phyloP scores from a whole-genome alignment of 208 protist genomes.

The Trypanosoma congolense region DNA sequence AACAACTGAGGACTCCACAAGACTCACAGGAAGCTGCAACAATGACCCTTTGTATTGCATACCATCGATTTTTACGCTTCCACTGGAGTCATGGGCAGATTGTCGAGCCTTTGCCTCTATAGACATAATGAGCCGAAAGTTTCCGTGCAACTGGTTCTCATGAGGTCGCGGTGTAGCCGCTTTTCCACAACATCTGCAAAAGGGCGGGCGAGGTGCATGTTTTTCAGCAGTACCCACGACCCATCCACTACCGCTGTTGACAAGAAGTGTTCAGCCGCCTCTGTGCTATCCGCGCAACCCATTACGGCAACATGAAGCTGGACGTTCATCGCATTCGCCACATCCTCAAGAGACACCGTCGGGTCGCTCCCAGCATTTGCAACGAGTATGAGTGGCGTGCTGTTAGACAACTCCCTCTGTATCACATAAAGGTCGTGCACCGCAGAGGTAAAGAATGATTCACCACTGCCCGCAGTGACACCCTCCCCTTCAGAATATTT shows the following conservation, averaged over 20 bases:
- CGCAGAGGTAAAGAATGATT: constrained; percentile 46
- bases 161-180: constrained; percentile 87
- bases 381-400: constrained; percentile 83
- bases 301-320: constrained; percentile 89
- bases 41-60: not conserved
- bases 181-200: constrained; percentile 96
- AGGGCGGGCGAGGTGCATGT: constrained; percentile 94
- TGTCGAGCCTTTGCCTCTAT: constrained; percentile 55
- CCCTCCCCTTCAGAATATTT: not conserved
- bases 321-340: constrained; percentile 58
- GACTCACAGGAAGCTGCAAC: constrained; percentile 54
- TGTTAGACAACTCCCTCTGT: constrained; percentile 48
- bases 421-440: constrained; percentile 46
- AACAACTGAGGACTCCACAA: constrained; percentile 72
- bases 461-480: not conserved
- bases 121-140: constrained; percentile 97
- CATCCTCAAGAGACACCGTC: constrained; percentile 82
- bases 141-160: constrained; percentile 42
- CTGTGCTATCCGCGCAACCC: constrained; percentile 93
- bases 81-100: constrained; percentile 2
- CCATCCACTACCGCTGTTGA: constrained; percentile 68
- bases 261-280: constrained; percentile 90
- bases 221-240: constrained; percentile 98
- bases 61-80: constrained; percentile 21
- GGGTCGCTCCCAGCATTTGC: constrained; percentile 94